Evolutionary conservation across 2,329 filamentous ascomycete genomes (phyloP).

Genomic region (Fusarium paranaense): DNA sequence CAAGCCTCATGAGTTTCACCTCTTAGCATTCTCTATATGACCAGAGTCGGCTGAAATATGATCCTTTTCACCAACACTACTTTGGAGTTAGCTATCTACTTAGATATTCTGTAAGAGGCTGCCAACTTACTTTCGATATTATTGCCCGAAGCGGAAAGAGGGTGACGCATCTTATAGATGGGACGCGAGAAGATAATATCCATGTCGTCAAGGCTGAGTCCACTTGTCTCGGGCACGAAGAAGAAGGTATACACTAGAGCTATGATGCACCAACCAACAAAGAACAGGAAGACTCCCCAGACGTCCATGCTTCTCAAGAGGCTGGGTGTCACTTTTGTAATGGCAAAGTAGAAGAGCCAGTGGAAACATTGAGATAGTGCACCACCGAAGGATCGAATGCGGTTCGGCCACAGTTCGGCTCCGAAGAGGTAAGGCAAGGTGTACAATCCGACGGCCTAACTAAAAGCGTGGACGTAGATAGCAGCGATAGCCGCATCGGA

Average conservation of each 20-base stretch:
- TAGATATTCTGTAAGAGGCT: no score
- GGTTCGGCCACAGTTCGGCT: slow-evolving; percentile 25
- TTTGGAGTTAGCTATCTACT: neutral
- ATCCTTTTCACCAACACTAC: neutral
- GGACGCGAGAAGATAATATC: slow-evolving; percentile 50
- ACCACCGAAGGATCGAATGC: slow-evolving; percentile 15
- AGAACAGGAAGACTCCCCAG: slow-evolving; percentile 55
- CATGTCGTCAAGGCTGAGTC: slow-evolving; percentile 53
- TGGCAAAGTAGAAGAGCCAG: slow-evolving; percentile 54
- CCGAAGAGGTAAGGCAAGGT: slow-evolving; percentile 33
- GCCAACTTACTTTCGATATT: neutral
- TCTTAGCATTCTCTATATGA: no score
- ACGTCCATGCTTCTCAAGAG: slow-evolving; percentile 49
- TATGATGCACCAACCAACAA: slow-evolving; percentile 52
- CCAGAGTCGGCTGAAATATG: no score
- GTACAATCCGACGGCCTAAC: slow-evolving; percentile 33
- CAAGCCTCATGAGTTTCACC: no score
- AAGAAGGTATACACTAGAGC: slow-evolving; percentile 53
- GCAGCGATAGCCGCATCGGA: slow-evolving; percentile 14
- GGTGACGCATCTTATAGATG: neutral
- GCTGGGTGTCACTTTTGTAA: slow-evolving; percentile 49
- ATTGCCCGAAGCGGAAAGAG: neutral
- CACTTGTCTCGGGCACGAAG: slow-evolving; percentile 53
- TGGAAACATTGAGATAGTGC: slow-evolving; percentile 41
- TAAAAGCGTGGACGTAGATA: slow-evolving; percentile 31